Evolutionary conservation across 1,284 basidiomycete genomes (phyloP), one percentile per base, ranked within the genome.

Genomic region (Moesziomyces parantarcticus): DNA sequence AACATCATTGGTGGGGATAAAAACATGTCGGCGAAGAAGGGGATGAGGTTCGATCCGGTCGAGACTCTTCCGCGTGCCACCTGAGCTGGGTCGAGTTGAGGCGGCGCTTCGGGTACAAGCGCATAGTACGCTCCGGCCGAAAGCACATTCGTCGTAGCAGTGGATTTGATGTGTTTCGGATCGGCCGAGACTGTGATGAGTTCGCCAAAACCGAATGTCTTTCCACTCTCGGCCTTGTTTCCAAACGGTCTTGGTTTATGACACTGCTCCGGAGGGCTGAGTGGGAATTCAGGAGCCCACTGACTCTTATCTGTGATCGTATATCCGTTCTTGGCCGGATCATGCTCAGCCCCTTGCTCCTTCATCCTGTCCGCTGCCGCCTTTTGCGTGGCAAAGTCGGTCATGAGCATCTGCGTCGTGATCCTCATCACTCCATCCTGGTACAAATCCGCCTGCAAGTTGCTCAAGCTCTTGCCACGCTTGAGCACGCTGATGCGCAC

Each of bases 21-120:
- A 20, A 66, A 62, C 68, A 72, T 72, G 57, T 75, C 73, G 3
- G 68, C 68, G 14, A 75, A 43, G 48, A 73, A 73, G 16, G 69
- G 69, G 50, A 73, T 41, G 4, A 73, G 43, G 47, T 63, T 73
- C 1, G 34, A 36, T 0, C 50, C 59, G 11, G 29, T 13, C 1
- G 46, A 18, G 7, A 53, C 20, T 1, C 69, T 36, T 14, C 63
- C 60, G 7, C 6, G 50, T 5, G 21, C 7, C 1, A 58, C 45
- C 3, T 43, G 18, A 5, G 3, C 3, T 1, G 45, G 18, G 22
- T 54, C 47, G 29, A 65, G 49, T 0, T 1, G 0, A 3, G 53
- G 51, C 1, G 34, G 22, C 4, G 51, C 41, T 29, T 59, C 22
- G 0, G 59, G 56, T 18, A 43, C 16, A 16, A 73, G 60, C 0